Evolutionary conservation across 75 land plant genomes (phyloP).

Genomic region (Pseudotsuga menziesii): DNA sequence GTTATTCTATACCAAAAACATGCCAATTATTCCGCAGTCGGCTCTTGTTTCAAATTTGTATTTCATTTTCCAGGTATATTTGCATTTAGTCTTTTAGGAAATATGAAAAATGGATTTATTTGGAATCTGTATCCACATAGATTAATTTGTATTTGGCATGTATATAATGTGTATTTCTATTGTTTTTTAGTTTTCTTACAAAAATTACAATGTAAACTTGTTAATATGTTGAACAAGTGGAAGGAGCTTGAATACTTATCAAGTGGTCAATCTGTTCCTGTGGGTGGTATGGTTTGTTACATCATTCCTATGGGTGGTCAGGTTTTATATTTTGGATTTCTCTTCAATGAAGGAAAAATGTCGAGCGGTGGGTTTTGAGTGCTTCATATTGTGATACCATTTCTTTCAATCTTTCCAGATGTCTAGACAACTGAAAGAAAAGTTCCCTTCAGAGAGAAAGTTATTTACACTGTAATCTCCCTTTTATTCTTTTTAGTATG

Average conservation of each 20-base stretch:
- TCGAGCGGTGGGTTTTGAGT: constrained; percentile 48
- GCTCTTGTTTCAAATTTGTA: constrained; percentile 69
- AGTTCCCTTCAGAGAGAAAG: too few relatives aligned
- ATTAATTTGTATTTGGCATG: not conserved
- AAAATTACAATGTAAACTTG: constrained; percentile 60
- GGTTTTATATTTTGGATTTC: too few relatives aligned
- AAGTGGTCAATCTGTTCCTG: constrained; percentile 59
- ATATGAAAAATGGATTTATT: not conserved
- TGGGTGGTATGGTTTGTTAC: constrained; percentile 76
- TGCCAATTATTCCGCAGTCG: constrained; percentile 78
- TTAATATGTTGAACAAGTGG: constrained; percentile 62
- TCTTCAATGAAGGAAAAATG: not conserved
- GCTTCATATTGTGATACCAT: constrained; percentile 53
- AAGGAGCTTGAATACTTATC: constrained; percentile 64
- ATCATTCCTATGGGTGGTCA: too few relatives aligned
- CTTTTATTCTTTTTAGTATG: constrained; percentile 58
- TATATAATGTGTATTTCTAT: not conserved
- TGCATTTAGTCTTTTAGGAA: not conserved
- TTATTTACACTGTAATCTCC: constrained; percentile 55
- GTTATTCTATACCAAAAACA: constrained; percentile 71
- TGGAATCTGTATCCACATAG: not conserved
- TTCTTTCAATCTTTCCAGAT: constrained; percentile 53
- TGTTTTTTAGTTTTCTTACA: constrained; percentile 39
- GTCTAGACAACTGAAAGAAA: constrained; percentile 48
- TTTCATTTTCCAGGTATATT: constrained; percentile 65